phyloP scores from a whole-genome alignment of 352 stramenopile genomes.

The Phytopythium sindhum region DNA sequence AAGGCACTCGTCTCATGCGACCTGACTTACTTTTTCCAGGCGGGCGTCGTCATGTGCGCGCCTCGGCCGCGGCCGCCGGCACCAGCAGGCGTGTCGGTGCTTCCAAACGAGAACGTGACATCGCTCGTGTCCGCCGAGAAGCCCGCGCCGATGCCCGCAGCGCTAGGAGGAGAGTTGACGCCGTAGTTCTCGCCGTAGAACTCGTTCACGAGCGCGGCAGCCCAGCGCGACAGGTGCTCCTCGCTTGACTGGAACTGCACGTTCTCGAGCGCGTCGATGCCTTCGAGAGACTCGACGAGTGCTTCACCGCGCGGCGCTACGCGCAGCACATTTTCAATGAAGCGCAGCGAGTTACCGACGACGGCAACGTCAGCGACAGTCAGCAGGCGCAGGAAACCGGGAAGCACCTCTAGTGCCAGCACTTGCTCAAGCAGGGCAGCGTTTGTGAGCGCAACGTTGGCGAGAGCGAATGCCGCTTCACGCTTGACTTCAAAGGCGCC shows the following conservation, averaged over 20 bases:
- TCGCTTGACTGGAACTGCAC: constrained; percentile 69
- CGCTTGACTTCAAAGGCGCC: constrained; percentile 66
- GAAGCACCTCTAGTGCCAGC: constrained; percentile 53
- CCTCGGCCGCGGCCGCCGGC: constrained; percentile 51
- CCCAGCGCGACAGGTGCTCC: constrained; percentile 58
- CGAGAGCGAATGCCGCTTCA: constrained; percentile 70
- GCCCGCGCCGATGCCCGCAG: constrained; percentile 14
- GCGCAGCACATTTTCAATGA: constrained; percentile 78
- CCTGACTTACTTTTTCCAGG: constrained; percentile 54
- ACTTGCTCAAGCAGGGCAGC: constrained; percentile 42
- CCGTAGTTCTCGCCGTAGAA: constrained; percentile 85
- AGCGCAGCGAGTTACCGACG: constrained; percentile 72
- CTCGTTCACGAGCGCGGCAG: constrained; percentile 70
- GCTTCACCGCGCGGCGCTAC: constrained; percentile 48
- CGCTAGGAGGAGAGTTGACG: constrained; percentile 55
- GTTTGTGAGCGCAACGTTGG: constrained; percentile 71
- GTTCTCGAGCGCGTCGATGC: constrained; percentile 76
- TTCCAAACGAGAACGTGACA: constrained; percentile 20
- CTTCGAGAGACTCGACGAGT: constrained; percentile 55
- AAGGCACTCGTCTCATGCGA: background rate
- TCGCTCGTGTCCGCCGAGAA: constrained; percentile 10
- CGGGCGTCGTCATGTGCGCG: constrained; percentile 63
- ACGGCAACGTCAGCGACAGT: constrained; percentile 58
- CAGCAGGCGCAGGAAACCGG: constrained; percentile 54
- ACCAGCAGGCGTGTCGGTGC: constrained; percentile 11